phyloP scores from a whole-genome alignment of 495 filamentous ascomycete genomes.

The Penicillium turbatum region DNA sequence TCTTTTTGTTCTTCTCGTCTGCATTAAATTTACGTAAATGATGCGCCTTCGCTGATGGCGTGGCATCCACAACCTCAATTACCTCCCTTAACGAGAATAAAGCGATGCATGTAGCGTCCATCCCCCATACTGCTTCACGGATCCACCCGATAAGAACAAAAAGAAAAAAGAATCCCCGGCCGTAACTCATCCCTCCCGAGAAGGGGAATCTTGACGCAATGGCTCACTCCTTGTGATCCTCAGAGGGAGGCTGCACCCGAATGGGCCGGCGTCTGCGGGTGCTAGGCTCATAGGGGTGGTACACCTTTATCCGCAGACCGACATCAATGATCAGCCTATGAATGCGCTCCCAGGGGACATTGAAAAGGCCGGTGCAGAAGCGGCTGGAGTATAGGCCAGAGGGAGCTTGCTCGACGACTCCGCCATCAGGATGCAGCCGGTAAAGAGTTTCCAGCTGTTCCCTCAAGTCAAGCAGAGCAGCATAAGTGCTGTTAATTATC shows the following conservation, averaged over 20 bases:
- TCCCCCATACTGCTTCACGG: too few species aligned
- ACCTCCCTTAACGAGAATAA: background rate
- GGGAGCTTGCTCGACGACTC: background rate
- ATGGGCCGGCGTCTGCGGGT: background rate
- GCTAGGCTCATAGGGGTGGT: background rate
- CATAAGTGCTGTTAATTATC: slow-evolving; percentile 37
- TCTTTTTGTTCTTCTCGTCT: background rate
- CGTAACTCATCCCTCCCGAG: too few species aligned
- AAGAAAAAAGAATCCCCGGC: too few species aligned
- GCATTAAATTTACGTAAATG: background rate
- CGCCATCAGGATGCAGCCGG: background rate
- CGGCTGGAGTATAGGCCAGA: background rate
- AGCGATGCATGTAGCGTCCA: background rate
- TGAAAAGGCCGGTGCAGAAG: slow-evolving; percentile 1
- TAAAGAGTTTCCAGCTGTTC: background rate
- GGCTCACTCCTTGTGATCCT: background rate
- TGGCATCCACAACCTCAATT: background rate
- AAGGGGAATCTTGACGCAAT: background rate
- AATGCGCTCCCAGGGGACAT: background rate
- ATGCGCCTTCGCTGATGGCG: background rate
- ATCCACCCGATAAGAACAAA: too few species aligned
- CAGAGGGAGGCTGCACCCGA: background rate
- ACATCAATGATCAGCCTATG: background rate
- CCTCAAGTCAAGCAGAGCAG: slow-evolving; percentile 38
- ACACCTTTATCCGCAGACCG: slow-evolving; percentile 2